Evolutionary conservation across 2,329 filamentous ascomycete genomes (phyloP).

Genomic region (Anisogramma anomala): DNA sequence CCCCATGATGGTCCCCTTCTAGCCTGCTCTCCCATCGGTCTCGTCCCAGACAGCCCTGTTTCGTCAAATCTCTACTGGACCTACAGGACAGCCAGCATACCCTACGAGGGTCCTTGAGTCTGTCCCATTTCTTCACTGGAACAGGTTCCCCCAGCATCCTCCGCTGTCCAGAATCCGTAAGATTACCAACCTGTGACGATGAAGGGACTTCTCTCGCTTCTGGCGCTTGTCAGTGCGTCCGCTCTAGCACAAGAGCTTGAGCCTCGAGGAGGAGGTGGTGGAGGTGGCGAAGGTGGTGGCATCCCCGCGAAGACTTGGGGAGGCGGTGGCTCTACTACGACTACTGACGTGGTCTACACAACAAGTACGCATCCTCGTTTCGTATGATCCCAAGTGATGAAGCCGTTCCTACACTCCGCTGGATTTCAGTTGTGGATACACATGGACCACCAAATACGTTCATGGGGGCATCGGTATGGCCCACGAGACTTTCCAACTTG

Average conservation of each 20-base stretch:
- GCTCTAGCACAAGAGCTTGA: constrained; percentile 18
- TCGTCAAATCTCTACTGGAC: constrained; percentile 16
- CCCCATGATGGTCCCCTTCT: constrained; percentile 8
- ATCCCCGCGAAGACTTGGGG: constrained; percentile 7
- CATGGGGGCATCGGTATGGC: too few species aligned
- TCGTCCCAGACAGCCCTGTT: constrained; percentile 16
- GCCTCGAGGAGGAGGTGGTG: constrained; percentile 8
- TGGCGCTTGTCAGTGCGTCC: constrained; percentile 21
- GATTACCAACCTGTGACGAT: constrained; percentile 17
- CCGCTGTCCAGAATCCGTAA: background rate
- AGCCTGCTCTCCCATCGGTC: constrained; percentile 10
- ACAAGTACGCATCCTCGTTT: constrained; percentile 7
- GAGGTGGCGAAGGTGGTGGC: constrained; percentile 2
- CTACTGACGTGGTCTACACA: constrained; percentile 16
- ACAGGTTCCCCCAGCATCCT: background rate
- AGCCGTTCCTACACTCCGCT: background rate
- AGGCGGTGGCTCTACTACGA: constrained; percentile 9
- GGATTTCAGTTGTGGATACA: too few species aligned
- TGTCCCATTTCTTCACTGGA: constrained; percentile 14
- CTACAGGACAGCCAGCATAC: constrained; percentile 16
- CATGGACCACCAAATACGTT: too few species aligned
- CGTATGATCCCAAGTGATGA: background rate
- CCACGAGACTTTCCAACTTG: too few species aligned
- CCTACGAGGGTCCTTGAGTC: constrained; percentile 21
- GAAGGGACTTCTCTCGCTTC: constrained; percentile 23